Evolutionary conservation across 768 basidiomycete species (phyloP).

Genomic region (Mycena kentingensis): DNA sequence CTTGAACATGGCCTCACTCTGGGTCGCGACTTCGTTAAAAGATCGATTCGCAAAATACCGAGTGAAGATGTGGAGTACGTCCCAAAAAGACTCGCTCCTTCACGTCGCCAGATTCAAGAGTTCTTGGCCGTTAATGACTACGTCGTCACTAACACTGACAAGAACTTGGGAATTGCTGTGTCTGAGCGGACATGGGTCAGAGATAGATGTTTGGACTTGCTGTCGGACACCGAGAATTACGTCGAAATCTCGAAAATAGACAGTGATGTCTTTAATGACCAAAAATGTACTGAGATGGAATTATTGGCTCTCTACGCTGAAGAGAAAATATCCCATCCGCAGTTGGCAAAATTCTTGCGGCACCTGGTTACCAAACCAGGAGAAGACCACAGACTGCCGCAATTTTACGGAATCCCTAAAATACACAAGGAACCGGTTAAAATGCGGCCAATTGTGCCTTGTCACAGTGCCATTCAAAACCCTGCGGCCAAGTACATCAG

Average conservation of each 20-base stretch:
- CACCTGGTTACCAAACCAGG: conserved; percentile 6
- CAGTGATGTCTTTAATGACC: background rate
- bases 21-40: conserved; percentile 17
- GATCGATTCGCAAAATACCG: conserved; percentile 18
- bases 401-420: conserved; percentile 36
- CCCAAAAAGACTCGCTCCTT: conserved; percentile 10
- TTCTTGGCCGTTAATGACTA: conserved; percentile 25
- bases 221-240: conserved; percentile 12
- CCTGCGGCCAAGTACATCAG: conserved; percentile 34
- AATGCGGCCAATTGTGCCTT: conserved; percentile 35
- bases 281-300: conserved; percentile 6
- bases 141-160: conserved; percentile 29
- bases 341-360: conserved; percentile 17
- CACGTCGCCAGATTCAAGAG: conserved; percentile 7
- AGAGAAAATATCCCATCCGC: background rate
- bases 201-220: conserved; percentile 19
- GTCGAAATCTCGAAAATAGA: background rate
- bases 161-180: conserved; percentile 29
- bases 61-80: conserved; percentile 1
- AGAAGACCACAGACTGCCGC: conserved; percentile 9
- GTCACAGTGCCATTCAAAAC: conserved; percentile 30
- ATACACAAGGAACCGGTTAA: conserved; percentile 35
- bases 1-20: conserved; percentile 19
- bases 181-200: conserved; percentile 26
- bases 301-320: conserved; percentile 4